These are phyloP conservation scores for Coffea eugenioides DNA, from an alignment of 257 asterid species.

Conservation along the genomic window DNA sequence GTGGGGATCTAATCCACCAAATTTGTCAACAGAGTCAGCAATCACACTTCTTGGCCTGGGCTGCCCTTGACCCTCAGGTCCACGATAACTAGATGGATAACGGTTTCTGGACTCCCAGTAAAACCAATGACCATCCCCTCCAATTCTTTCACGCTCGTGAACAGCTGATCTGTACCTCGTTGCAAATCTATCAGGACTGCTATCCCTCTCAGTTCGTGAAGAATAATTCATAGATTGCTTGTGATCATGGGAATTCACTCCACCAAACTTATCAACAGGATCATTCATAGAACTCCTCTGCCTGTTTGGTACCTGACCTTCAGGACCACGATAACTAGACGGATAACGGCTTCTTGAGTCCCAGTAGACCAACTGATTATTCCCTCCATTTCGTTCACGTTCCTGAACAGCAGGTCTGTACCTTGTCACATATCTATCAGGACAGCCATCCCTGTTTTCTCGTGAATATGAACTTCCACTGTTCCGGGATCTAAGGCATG, in stretches of 20 bases:
- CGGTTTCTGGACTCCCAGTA: conserved; percentile 56
- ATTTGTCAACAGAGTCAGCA: conserved; percentile 38
- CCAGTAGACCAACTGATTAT: conserved; percentile 48
- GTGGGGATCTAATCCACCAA: conserved; percentile 37
- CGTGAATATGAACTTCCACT: conserved; percentile 39
- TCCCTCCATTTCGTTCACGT: conserved; percentile 44
- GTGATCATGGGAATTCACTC: conserved; percentile 38
- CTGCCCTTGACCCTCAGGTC: conserved; percentile 36
- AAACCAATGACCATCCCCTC: conserved; percentile 37
- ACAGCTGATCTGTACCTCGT: conserved; percentile 48
- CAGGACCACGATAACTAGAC: conserved; percentile 40
- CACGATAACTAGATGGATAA: conserved; percentile 39
- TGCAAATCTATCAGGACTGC: conserved; percentile 44
- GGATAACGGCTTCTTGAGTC: conserved; percentile 46
- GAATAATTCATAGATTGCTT: conserved; percentile 41
- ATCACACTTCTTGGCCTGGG: conserved; percentile 45
- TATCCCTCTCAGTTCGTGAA: conserved; percentile 47
- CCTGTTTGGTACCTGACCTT: conserved; percentile 39
- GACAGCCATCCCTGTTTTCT: conserved; percentile 45
- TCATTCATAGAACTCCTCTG: conserved; percentile 40
- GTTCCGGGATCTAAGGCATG: conserved; percentile 39
- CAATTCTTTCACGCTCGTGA: conserved; percentile 42
- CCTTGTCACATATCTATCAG: conserved; percentile 49
- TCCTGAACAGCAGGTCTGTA: conserved; percentile 38
- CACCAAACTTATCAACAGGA: conserved; percentile 38